Percentiles rank a stretch among this genome's conserved stretches.
Evolutionary conservation across 345 rosid species (phyloP).

Genomic region (Noccaea caerulescens): DNA sequence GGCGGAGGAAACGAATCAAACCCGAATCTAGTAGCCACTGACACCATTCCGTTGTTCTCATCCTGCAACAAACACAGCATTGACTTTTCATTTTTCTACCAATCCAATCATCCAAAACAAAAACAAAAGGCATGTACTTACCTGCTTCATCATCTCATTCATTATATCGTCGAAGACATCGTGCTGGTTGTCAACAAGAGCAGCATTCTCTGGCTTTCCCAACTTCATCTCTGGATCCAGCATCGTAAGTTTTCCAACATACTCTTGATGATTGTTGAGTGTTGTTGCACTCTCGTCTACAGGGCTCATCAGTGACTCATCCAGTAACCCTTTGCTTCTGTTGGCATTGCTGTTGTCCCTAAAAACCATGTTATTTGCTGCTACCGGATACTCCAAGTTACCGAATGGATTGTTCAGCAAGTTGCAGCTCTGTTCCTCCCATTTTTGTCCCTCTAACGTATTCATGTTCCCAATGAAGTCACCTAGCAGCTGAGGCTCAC

Average conservation of each 20-base stretch:
- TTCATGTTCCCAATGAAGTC: conserved; percentile 51
- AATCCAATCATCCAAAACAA: neutral
- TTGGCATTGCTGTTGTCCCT: conserved; percentile 9
- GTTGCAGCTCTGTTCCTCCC: conserved; percentile 56
- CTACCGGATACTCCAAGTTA: conserved; percentile 39
- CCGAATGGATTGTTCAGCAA: conserved; percentile 46
- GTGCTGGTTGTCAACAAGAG: conserved; percentile 47
- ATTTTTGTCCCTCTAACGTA: conserved; percentile 48
- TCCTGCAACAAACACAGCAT: conserved; percentile 41
- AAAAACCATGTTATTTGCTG: conserved; percentile 23
- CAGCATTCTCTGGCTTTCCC: conserved; percentile 52
- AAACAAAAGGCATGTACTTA: conserved; percentile 21
- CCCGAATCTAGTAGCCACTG: conserved; percentile 43
- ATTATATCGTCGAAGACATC: conserved; percentile 72
- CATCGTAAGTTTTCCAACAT: conserved; percentile 46
- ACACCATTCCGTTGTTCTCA: conserved; percentile 35
- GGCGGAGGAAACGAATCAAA: conserved; percentile 46
- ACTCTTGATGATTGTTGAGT: conserved; percentile 42
- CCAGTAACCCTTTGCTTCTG: conserved; percentile 47
- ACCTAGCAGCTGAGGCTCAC: conserved; percentile 52
- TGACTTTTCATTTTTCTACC: conserved; percentile 10
- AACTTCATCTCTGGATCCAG: conserved; percentile 50
- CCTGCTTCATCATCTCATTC: conserved; percentile 73
- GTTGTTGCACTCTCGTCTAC: conserved; percentile 41
- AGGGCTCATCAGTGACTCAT: conserved; percentile 48